Percentiles rank a stretch among this genome's conserved stretches.
phyloP scores from a whole-genome alignment of 2,329 filamentous ascomycete species.

The Xylaria hypoxylon region DNA sequence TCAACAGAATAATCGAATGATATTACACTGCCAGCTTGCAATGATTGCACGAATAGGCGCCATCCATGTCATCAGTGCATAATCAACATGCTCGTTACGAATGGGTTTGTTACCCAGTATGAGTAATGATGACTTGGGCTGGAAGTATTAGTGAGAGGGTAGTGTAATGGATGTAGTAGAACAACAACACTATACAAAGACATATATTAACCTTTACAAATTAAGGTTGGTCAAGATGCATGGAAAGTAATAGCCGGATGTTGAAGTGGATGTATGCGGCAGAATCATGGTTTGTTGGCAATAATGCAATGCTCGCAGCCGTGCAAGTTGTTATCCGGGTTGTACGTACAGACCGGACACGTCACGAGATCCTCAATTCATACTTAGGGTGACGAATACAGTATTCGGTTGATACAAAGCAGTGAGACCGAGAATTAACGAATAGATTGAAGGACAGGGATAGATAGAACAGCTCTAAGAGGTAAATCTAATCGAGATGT shows the following conservation, averaged over 20 bases:
- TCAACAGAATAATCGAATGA: slow-evolving; percentile 26
- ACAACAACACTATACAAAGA: background rate
- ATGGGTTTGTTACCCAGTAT: background rate
- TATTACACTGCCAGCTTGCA: slow-evolving; percentile 14
- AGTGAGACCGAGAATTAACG: background rate
- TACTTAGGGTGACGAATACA: slow-evolving; percentile 36
- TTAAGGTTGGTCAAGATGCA: background rate
- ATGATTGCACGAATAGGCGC: slow-evolving; percentile 21
- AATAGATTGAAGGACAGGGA: background rate
- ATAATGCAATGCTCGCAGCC: slow-evolving; percentile 15
- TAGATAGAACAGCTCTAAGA: background rate
- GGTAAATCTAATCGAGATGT: background rate
- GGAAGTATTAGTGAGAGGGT: background rate
- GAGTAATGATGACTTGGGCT: slow-evolving; percentile 4
- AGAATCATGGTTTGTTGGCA: slow-evolving; percentile 14
- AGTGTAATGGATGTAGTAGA: background rate
- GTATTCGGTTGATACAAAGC: slow-evolving; percentile 16
- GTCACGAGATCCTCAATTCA: slow-evolving; percentile 27
- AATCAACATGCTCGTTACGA: slow-evolving; percentile 11
- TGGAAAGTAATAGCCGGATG: slow-evolving; percentile 1
- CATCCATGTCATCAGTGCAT: slow-evolving; percentile 32
- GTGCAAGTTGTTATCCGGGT: slow-evolving; percentile 20
- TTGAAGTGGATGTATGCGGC: slow-evolving; percentile 3
- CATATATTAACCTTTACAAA: background rate
- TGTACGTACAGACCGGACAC: slow-evolving; percentile 25